Base-by-base conservation (phyloP, 2,329 filamentous ascomycete genomes). In the Nemania bipapillata region DNA sequence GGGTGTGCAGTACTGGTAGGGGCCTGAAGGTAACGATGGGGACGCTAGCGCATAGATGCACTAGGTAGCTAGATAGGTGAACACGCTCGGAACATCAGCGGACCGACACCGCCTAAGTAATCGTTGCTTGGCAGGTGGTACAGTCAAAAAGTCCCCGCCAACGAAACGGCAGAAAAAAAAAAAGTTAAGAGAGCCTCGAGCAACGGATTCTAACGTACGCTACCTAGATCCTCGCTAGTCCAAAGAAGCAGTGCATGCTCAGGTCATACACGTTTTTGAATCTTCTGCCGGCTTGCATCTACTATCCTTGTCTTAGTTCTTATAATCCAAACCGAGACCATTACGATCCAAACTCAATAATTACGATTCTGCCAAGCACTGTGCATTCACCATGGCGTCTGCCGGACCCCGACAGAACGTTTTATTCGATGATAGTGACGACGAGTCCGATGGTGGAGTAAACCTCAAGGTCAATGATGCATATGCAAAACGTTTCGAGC, bases 391-490 rank as follows among this genome's bases (percentile, higher is more conserved):
- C 69, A 79, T 78, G 77, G 72, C 74, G 53, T 55, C 72, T 58
- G 42, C 73, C 37, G 67, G 75, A 40, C 71, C 68, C 11, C 60
- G 76, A 61, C 86, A 85, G 78, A 83, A 84, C 74, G 80, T 77
- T 32, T 80, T 89, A 35, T 84, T 90, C 56, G 87, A 89, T 72
- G 87, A 89, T 68, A 85, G 83, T 75, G 84, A 85, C 63, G 84
- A 83, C 17, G 83, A 86, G 61, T 81, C 81, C 11, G 82, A 83
- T 54, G 80, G 83, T 71, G 82, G 82, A 30, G 73, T 79, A 42
- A 79, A 80, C 32, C 87, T 98, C 79, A 94, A 92, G 79, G 90
- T 99, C 81, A 98, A 99, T 80, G 86, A 94, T 79, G 93, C 96
- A 60, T 99, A 91, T 80, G 96, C 96, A 50, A 89, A 88, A 74